Conservation (phyloP, 768 basidiomycete genomes). For the Tulasnella sp. region DNA sequence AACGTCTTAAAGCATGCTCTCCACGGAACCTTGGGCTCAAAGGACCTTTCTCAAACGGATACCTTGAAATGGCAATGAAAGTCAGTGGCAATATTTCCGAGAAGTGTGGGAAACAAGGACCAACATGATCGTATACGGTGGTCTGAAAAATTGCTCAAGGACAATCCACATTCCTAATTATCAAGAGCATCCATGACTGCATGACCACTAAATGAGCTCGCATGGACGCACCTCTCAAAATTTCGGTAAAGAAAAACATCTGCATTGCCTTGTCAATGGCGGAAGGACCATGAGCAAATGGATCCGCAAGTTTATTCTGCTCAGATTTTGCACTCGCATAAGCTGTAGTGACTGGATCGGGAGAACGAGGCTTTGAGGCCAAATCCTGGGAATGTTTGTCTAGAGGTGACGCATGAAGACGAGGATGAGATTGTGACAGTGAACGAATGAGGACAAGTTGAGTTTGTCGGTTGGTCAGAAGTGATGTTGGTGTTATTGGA, state of each 20-base stretch:
- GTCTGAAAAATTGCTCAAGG: conserved; percentile 78
- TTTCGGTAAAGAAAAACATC: conserved; percentile 98
- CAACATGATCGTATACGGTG: conserved; percentile 86
- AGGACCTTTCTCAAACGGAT: conserved; percentile 96
- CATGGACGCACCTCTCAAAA: conserved; percentile 63
- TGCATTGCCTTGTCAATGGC: conserved; percentile 94
- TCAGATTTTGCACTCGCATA: conserved; percentile 1
- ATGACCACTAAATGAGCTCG: background rate
- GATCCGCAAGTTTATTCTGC: conserved; percentile 30
- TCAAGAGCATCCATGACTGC: background rate
- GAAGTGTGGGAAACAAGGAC: background rate
- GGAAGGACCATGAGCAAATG: conserved; percentile 67
- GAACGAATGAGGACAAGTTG: conserved; percentile 9
- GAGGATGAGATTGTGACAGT: conserved; percentile 1
- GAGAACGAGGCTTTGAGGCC: conserved; percentile 12
- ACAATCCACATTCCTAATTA: conserved; percentile 96
- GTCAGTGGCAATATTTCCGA: conserved; percentile 16
- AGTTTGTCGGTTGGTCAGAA: background rate
- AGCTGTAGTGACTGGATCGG: conserved; percentile 11
- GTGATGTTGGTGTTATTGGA: conserved; percentile 4
- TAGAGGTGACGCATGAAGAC: conserved; percentile 7
- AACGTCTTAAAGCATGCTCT: conserved; percentile 91
- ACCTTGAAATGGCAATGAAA: conserved; percentile 33
- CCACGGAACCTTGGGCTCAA: conserved; percentile 96
- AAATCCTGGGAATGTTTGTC: conserved; percentile 10